Base-by-base conservation (phyloP, 2,329 filamentous ascomycete genomes). In the Talaromyces sp. region DNA sequence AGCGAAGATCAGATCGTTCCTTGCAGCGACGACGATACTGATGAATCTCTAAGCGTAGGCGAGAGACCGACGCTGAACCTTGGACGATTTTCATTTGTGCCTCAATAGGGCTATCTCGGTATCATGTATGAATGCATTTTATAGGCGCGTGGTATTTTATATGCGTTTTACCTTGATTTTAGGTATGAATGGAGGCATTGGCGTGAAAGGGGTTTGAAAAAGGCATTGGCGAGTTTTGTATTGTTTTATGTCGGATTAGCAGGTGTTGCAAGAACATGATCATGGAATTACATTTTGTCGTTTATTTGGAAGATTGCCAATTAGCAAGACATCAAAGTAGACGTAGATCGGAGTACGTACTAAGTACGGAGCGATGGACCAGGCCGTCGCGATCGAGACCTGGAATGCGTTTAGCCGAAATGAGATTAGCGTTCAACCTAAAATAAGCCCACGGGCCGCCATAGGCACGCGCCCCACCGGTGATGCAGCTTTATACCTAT, bases 1-100 rank as follows among this genome's bases (percentile, higher is more conserved):
- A 83, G 81, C 61, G 81, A 84, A 65, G 81, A 84, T 64, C 66
- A 78, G 41, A 77, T 84, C 21, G 68, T 82, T 43, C 80, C 79
- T 21, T 75, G 80, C 60, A 83, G 79, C 55, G 81, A 83, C 48
- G 79, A 78, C 3, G 72, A 74, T n/a, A 70, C 74, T 14, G 69
- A 69, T 10, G 69, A 69, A 19, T 59, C 55, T 12, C 29, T 51
- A 6, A 58, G 51, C 26, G 61, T 60, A 14, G 57, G 29, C 50
- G 60, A 56, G 11, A 51, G 38, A 31, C 62, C 64, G 3, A 56
- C 64, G 38, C 67, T 77, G 56, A 68, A 77, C 62, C 64, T 77
- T 29, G 69, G 72, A 61, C 69, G 67, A 43, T 77, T 76, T 64
- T 71, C 71, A 26, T 77, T 75, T 65, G 65, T 67, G 21, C 63